phyloP scores from a whole-genome alignment of 1,284 basidiomycete species.

The Melampsora larici-populina region DNA sequence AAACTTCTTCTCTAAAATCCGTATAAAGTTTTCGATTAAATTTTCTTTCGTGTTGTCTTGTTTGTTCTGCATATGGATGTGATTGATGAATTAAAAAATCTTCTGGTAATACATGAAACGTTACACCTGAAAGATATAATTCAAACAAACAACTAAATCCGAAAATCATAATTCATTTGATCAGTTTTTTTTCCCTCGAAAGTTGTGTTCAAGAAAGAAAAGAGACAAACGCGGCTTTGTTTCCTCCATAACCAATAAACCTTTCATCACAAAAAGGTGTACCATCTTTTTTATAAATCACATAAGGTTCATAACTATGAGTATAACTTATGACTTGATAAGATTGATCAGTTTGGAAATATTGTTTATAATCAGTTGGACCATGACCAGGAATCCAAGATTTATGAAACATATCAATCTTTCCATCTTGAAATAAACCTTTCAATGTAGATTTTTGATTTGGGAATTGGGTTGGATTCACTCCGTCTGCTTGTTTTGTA shows the following conservation, averaged over 20 bases:
- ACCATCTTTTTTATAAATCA: conserved; percentile 71
- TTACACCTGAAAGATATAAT: conserved; percentile 65
- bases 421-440: conserved; percentile 59
- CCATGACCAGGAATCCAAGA: conserved; percentile 73
- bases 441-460: conserved; percentile 63
- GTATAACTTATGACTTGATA: conserved; percentile 73
- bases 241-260: conserved; percentile 78
- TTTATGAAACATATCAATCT: conserved; percentile 70
- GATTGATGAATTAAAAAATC: conserved; percentile 82
- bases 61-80: conserved; percentile 72
- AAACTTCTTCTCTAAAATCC: conserved; percentile 57
- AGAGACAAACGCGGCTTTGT: conserved; percentile 54
- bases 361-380: conserved; percentile 69
- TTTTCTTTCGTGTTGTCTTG: conserved; percentile 67
- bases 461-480: conserved; percentile 63
- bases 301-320: conserved; percentile 76
- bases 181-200: not conserved
- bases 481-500: conserved; percentile 62
- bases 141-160: conserved; percentile 64
- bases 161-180: conserved; percentile 47
- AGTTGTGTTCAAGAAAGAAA: not conserved
- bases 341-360: conserved; percentile 65
- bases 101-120: conserved; percentile 73
- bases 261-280: conserved; percentile 80
- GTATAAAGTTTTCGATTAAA: conserved; percentile 71